Evolutionary conservation across 345 rosid genomes (phyloP).

Genomic region (Aurinia saxatilis): DNA sequence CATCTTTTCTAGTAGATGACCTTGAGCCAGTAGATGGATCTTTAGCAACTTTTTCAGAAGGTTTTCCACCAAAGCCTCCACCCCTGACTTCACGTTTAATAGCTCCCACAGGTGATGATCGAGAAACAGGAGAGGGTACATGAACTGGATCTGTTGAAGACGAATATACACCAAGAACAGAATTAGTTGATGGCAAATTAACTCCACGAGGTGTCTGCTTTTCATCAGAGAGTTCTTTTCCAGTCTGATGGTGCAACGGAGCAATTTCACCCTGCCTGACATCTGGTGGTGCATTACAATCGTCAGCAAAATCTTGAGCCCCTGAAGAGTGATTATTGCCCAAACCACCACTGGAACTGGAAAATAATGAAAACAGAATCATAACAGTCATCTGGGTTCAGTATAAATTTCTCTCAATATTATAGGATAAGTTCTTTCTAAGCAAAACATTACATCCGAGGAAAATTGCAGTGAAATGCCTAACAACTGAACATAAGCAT

Average conservation of each 20-base stretch:
- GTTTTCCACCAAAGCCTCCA: conserved; percentile 59
- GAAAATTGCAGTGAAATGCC: not conserved
- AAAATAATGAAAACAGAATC: not conserved
- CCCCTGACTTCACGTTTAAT: conserved; percentile 91
- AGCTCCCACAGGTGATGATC: conserved; percentile 74
- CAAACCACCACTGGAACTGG: conserved; percentile 32
- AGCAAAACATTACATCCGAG: not conserved
- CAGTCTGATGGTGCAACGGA: not conserved
- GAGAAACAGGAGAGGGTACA: conserved; percentile 87
- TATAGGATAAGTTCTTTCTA: not conserved
- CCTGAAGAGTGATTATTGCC: conserved; percentile 30
- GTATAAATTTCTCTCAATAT: not conserved
- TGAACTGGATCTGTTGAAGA: conserved; percentile 94
- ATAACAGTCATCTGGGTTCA: not conserved
- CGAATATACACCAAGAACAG: conserved; percentile 73
- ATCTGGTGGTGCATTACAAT: conserved; percentile 29
- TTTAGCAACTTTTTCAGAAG: conserved; percentile 44
- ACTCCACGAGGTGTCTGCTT: not conserved
- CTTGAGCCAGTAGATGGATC: conserved; percentile 28
- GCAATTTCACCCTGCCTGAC: not conserved
- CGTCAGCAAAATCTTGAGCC: conserved; percentile 20
- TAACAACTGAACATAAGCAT: not conserved
- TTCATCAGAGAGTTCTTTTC: conserved; percentile 9
- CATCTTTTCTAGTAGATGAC: conserved; percentile 33
- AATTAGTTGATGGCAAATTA: conserved; percentile 46